Evolutionary conservation across 768 basidiomycete genomes (phyloP), one percentile per base, ranked within the genome.

Genomic region (Chalciporus chontae): DNA sequence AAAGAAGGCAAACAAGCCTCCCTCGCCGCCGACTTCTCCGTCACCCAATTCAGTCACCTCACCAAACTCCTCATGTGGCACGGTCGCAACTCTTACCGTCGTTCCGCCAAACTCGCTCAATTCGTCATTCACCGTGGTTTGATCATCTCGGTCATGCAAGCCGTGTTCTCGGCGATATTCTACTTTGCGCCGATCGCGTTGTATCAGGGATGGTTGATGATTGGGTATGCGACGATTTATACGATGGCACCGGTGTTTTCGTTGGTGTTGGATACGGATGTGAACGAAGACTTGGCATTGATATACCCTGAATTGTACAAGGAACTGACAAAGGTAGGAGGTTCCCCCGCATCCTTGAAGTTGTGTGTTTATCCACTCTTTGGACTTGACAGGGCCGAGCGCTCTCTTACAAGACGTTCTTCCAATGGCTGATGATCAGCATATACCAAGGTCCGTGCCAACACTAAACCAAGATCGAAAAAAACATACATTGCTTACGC

Each of bases 211-310:
- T 99, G 94, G 94, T 73, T 99, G 47, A 87, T 97, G 85, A 91
- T 88, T 26, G 95, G 96, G 11, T 96, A 96, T 67, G 94, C 93
- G 17, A 95, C 94, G 7, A 75, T 94, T 13, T 95, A 98, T 63
- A 98, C 95, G 6, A 98, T 98, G 94, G 92, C 92, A 0, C 96
- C 95, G 1, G 94, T 97, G 13, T 98, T 97, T 71, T 98, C 96
- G 38, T 77, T 98, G 47, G 96, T 99, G 8, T 75, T 98, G 48
- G 96, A 99, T 69, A 80, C 84, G 34, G 96, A 99, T 65, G 90
- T 99, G 46, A 98, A 84, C 65, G 93, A 97, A 67, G 93, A 97
- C 70, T 69, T 98, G 49, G 94, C 96, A 0, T 72, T 98, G 57
- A 75, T 96, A 49, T 99, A 98, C 70, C 96, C 96, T 0, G 96